Evolutionary conservation across 2,329 filamentous ascomycete genomes (phyloP), one percentile per base, ranked within the genome.

Genomic region (Magnaporthales sp.): DNA sequence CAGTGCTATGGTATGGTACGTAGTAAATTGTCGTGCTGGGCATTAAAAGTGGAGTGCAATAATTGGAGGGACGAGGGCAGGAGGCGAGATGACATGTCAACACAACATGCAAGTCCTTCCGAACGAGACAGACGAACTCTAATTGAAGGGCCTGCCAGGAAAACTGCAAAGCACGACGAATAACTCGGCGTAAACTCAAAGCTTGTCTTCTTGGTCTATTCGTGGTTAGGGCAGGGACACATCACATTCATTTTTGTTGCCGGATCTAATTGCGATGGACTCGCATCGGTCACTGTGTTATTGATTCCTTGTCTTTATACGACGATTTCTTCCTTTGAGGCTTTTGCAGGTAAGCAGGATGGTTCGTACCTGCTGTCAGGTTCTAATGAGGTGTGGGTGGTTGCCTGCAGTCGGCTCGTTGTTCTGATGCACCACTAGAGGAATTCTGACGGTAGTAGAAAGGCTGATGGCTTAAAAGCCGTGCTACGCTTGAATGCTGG

Each of bases 71-170:
- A 22, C 54, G 54, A 58, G 54, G 54, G 54, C n/a, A 13, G 54
- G 54, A 58, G 54, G 54, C 54, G 54, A 58, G 54, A 58, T 58
- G 54, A 58, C 54, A 58, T 58, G 54, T 58, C 38, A 46, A 46
- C 54, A 58, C 54, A 58, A 58, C n/a, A 22, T 58, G 54, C 54
- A 58, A 26, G 24, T 26, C 11, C 24, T 58, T n/a, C n/a, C 9
- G 19, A 56, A 38, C 32, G 32, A 46, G 38, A n/a, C 38, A 46
- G 38, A 46, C 38, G 38, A 46, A 46, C 38, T 46, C 19, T 46
- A 46, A 46, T 46, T 46, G 38, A 19, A 46, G 38, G 38, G 19
- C 38, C 15, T 46, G 19, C 38, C 38, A 46, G 38, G 38, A 46
- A 46, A 46, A 46, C 38, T 46, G 38, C 38, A 46, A 19, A 46